Conservation (phyloP, 2,329 filamentous ascomycete species). For the Epicoccum nigrum region DNA sequence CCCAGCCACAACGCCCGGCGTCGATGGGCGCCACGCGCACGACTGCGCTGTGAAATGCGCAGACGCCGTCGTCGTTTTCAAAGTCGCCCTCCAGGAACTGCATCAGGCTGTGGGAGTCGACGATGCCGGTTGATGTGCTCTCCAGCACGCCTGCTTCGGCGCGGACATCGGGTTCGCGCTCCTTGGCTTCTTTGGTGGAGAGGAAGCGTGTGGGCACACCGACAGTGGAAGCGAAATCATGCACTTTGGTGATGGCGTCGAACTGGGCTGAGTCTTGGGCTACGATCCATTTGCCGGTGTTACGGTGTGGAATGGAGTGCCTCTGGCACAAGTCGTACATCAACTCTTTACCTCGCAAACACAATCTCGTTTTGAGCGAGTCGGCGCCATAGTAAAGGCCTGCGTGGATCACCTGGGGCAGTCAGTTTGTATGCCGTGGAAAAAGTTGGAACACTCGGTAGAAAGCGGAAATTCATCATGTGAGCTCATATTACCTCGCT, state of each 20-base stretch:
- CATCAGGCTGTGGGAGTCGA: conserved; percentile 89
- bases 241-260: conserved; percentile 63
- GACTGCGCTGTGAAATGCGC: conserved; percentile 73
- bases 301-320: conserved; percentile 71
- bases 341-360: conserved; percentile 75
- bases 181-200: conserved; percentile 62
- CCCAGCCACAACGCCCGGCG: conserved; percentile 69
- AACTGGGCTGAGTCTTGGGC: conserved; percentile 78
- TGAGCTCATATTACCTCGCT: conserved; percentile 66
- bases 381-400: conserved; percentile 84
- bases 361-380: conserved; percentile 83
- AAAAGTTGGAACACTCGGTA: not conserved
- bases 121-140: conserved; percentile 83
- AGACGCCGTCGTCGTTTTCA: conserved; percentile 75
- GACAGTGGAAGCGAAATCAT: conserved; percentile 60
- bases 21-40: conserved; percentile 62
- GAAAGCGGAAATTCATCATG: not conserved
- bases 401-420: conserved; percentile 79
- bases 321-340: conserved; percentile 78
- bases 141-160: conserved; percentile 79
- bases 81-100: conserved; percentile 76
- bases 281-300: conserved; percentile 92
- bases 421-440: not conserved
- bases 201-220: conserved; percentile 77
- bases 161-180: conserved; percentile 75